Percentiles rank a stretch among this genome's conserved stretches.
Conservation (phyloP, 495 filamentous ascomycete genomes). For the Tuber indicum region DNA sequence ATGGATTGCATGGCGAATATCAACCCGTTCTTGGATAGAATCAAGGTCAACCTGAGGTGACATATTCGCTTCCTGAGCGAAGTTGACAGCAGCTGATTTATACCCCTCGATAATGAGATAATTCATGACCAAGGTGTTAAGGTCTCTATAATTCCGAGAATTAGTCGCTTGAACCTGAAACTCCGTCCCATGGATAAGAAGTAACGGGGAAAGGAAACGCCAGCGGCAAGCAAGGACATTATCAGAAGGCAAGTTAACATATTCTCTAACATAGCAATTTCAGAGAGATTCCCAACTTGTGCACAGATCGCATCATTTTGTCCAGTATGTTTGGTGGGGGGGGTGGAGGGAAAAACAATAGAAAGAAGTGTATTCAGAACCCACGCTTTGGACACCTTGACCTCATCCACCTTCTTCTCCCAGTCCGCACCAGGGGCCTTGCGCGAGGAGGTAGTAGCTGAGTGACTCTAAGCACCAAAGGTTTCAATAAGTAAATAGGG, state of each 20-base stretch:
- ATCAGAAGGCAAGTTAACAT: constrained; percentile 70
- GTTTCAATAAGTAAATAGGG: constrained; percentile 25
- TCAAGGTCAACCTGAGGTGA: constrained; percentile 61
- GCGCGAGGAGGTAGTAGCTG: constrained; percentile 28
- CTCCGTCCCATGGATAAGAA: not conserved
- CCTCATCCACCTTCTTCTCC: constrained; percentile 73
- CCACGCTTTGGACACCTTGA: constrained; percentile 86
- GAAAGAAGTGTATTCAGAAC: constrained; percentile 40
- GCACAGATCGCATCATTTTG: constrained; percentile 68
- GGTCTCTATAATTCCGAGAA: constrained; percentile 57
- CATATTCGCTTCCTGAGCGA: constrained; percentile 88
- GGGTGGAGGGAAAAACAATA: constrained; percentile 9
- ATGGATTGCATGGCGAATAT: constrained; percentile 74
- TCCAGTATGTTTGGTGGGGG: constrained; percentile 31
- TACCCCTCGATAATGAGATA: constrained; percentile 96
- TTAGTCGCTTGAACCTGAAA: constrained; percentile 5
- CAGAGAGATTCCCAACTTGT: constrained; percentile 99
- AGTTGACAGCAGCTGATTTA: constrained; percentile 84
- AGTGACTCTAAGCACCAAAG: constrained; percentile 23
- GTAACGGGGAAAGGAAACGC: constrained; percentile 18
- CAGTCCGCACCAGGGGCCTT: constrained; percentile 49
- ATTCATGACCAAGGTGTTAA: constrained; percentile 93
- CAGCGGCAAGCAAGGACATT: constrained; percentile 21
- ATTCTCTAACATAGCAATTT: constrained; percentile 81
- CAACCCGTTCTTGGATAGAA: constrained; percentile 67